Evolutionary conservation across 192 early-diverging fungal genomes (phyloP), one percentile per base, ranked within the genome.

Genomic region (Entomortierella lignicola): DNA sequence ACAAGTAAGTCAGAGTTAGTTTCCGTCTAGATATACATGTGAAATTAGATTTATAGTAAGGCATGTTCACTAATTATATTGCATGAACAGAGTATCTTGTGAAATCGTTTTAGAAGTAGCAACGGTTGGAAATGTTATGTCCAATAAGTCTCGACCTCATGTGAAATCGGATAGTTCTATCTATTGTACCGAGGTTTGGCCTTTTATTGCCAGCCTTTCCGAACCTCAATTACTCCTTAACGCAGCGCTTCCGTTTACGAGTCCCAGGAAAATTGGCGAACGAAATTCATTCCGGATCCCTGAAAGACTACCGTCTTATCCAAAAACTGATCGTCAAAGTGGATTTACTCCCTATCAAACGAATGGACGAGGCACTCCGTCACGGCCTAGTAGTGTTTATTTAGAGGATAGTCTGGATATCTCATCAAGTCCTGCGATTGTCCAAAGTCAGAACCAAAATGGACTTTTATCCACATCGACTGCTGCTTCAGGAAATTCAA

Each of bases 61-160:
- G 20, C 17, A 37, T 52, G 23, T 54, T 10, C 52, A 54, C 23
- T 48, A 15, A 27, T 56, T 37, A 8, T 56, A 42, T 47, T 15
- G 20, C 20, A 20, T 4, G 44, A 47, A 15, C 60, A 82, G 81
- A 26, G 43, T 74, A 8, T 82, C 41, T 11, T 82, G 81, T 32
- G 81, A 82, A 30, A 77, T 82, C 39, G 64, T 82, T 12, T 43
- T 82, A 34, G 81, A 82, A 51, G 81, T 82, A 8, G 81, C 81
- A 0, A 82, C 81, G 1, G 73, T 77, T 23, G 81, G 81, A 12
- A 82, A 70, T 43, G 73, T 82, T 8, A 66, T 77, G 55, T 71
- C 63, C 23, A 54, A 59, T 13, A 72, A 77, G 51, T 72, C 81
- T 0, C 51, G 67, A 4, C 74, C 73, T 8, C 72, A 71, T 26